Percentiles rank a stretch among this genome's conserved stretches.
Conservation (phyloP, 768 basidiomycete species). For the Pleurotus pulmonarius region DNA sequence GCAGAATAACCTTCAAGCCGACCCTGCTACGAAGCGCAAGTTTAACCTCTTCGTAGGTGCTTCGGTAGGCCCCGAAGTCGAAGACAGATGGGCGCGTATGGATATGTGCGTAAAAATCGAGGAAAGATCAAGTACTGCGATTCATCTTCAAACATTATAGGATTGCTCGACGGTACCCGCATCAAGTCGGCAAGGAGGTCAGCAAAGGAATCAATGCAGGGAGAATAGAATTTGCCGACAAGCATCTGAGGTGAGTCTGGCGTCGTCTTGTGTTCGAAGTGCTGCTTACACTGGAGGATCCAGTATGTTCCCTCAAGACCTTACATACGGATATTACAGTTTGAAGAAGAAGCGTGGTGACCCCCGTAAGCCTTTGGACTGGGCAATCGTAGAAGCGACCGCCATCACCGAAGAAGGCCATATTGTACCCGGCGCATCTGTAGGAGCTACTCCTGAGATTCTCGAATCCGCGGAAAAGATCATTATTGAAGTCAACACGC, state of each 20-base stretch:
- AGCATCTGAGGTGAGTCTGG: constrained; percentile 38
- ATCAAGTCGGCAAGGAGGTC: constrained; percentile 47
- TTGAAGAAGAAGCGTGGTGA: constrained; percentile 41
- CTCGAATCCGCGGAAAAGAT: constrained; percentile 45
- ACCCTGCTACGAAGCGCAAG: constrained; percentile 38
- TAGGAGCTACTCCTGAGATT: constrained; percentile 46
- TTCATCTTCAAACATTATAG: constrained; percentile 11
- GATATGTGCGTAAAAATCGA: constrained; percentile 33
- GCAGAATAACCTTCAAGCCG: constrained; percentile 37
- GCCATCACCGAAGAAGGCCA: constrained; percentile 44
- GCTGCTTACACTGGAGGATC: neutral
- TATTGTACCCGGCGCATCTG: constrained; percentile 44
- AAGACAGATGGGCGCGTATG: constrained; percentile 42
- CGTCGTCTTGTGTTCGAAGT: no score
- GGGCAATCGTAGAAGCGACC: constrained; percentile 49
- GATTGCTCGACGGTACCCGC: constrained; percentile 42
- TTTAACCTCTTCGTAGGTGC: constrained; percentile 49
- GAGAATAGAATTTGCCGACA: constrained; percentile 43
- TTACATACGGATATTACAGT: constrained; percentile 45
- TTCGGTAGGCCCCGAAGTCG: constrained; percentile 44
- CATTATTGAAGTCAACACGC: constrained; percentile 48
- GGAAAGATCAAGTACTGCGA: neutral
- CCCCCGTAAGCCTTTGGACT: constrained; percentile 39
- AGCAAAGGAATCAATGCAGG: constrained; percentile 46
- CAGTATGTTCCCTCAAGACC: constrained; percentile 46